Evolutionary conservation across 2,329 filamentous ascomycete genomes (phyloP).

Genomic region (Dryadomyces quercus-mongolicae): DNA sequence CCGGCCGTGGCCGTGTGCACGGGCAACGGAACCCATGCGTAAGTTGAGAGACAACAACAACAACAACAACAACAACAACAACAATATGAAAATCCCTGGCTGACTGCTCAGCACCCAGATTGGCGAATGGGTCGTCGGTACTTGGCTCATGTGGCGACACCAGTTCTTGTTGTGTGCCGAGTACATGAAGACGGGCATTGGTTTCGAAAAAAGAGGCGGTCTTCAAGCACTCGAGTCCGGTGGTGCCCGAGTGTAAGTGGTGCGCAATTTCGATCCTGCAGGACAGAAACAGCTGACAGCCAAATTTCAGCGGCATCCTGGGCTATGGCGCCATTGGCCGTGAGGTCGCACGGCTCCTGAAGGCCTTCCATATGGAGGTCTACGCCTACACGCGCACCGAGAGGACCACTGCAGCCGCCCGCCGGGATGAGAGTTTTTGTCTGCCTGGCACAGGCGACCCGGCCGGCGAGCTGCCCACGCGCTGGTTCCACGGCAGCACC

Average conservation of each 20-base stretch:
- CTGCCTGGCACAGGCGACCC: constrained; percentile 46
- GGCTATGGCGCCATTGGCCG: constrained; percentile 33
- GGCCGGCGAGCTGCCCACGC: constrained; percentile 25
- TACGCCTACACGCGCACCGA: constrained; percentile 52
- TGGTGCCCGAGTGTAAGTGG: constrained; percentile 21
- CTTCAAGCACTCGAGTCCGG: constrained; percentile 18
- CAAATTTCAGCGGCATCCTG: constrained; percentile 23
- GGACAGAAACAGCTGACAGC: too few species aligned
- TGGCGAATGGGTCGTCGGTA: constrained; percentile 19
- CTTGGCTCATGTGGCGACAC: constrained; percentile 17
- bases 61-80: background rate
- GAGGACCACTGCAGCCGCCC: constrained; percentile 40
- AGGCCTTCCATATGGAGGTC: constrained; percentile 52
- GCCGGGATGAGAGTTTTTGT: constrained; percentile 47
- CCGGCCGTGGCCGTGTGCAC: constrained; percentile 25
- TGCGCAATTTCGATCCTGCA: too few species aligned
- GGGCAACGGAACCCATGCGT: constrained; percentile 30
- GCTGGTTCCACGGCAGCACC: constrained; percentile 27
- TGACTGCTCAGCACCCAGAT: constrained; percentile 17
- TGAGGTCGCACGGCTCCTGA: constrained; percentile 34
- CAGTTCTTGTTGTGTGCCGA: constrained; percentile 4
- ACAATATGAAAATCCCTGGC: background rate
- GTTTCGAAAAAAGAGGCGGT: constrained; percentile 3
- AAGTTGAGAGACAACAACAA: constrained; percentile 11
- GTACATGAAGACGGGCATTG: constrained; percentile 10